These are phyloP conservation scores for Hibiscus trionum DNA, from an alignment of 345 rosid genomes.

Conservation along the genomic window DNA sequence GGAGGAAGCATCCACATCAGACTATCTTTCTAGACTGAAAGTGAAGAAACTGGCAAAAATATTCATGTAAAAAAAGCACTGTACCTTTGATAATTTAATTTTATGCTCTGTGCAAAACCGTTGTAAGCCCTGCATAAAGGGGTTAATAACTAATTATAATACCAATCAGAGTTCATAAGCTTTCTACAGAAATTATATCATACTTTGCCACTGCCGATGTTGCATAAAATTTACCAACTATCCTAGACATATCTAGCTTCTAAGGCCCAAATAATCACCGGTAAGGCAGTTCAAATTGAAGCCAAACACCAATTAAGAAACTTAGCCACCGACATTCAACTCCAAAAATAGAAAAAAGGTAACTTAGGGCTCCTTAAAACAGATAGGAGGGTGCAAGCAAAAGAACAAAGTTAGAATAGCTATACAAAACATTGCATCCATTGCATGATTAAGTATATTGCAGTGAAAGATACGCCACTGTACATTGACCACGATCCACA, in stretches of 20 bases:
- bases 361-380: neutral
- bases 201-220: neutral
- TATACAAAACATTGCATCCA: neutral
- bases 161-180: neutral
- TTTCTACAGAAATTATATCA: neutral
- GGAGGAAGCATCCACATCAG: slow-evolving; percentile 22
- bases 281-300: neutral
- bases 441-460: neutral
- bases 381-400: neutral
- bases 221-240: neutral
- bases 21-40: slow-evolving; percentile 1
- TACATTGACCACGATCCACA: neutral
- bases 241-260: neutral
- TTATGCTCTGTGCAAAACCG: slow-evolving; percentile 92
- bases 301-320: neutral
- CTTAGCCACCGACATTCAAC: neutral
- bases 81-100: slow-evolving; percentile 81
- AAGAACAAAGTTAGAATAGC: neutral
- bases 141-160: neutral
- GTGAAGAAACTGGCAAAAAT: neutral
- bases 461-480: neutral
- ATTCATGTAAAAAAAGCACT: neutral
- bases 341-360: neutral
- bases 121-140: slow-evolving; percentile 61
- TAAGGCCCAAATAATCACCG: neutral